Evolutionary conservation across 106 monocot species (phyloP), one percentile per base, ranked within the genome.

Genomic region (Agapanthus africanus): DNA sequence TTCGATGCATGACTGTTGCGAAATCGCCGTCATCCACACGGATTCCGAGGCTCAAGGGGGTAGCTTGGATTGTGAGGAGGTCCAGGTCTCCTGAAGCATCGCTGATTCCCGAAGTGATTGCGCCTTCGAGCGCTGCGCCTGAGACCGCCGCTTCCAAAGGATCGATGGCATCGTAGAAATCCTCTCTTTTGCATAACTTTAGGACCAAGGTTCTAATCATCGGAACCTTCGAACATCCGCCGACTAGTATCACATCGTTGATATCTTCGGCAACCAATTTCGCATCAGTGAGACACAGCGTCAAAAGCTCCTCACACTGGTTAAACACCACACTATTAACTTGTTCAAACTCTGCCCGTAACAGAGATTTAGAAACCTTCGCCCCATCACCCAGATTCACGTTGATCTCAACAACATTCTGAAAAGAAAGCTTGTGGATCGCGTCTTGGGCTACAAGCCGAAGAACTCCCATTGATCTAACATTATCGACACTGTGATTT

Each of bases 121-220:
- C 92, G 33, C 85, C 92, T 66, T 92, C 88, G 11, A 88, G 42
- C n/a, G 92, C 92, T 65, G 88, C 85, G 31, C 92, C 92, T 44
- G 26, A 67, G 10, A 85, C 92, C 14, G 85, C 83, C 40, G 85
- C 84, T 63, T 92, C 88, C 0, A 92, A 63, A 9, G 78, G 72
- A 41, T 83, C 79, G 11, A 85, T 69, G 18, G 71, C 82, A 10
- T 85, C 56, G 26, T 80, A 92, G 10, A 59, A 40, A 28, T 57
- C 49, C 1, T 73, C 65, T 42, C 66, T 88, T 52, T 74, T 73
- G 40, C 84, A 88, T 46, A 83, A 49, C 8, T 46, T 74, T 27
- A 88, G 47, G 25, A 92, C 81, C 44, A 77, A 35, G 39, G 44
- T 75, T 56, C 70, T 80, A 11, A 88, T 73, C 67, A 73, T 88